Evolutionary conservation across 306 rosid genomes (phyloP), one percentile per base, ranked within the genome.

Genomic region (Alnus rubra): DNA sequence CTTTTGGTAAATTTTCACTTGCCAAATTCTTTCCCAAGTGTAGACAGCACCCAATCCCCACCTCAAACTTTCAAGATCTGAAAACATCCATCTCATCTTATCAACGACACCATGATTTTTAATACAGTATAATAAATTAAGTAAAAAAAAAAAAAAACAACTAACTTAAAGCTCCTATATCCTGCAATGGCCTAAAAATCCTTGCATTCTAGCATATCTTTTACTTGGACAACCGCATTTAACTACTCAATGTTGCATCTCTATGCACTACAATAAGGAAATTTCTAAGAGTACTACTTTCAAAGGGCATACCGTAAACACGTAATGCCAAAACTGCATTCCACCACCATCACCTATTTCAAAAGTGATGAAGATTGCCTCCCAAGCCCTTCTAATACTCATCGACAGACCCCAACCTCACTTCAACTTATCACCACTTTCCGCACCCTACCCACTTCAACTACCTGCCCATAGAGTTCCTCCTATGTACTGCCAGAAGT

Each of bases 401-500:
- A 18, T 55, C 62, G n/a, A 55, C 62, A n/a, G 30, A 55, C 23
- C 62, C 62, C 31, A 55, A 55, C 31, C 62, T n/a, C 62, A 55
- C 31, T 55, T n/a, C 31, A 55, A 7, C 31, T 3, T 18, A 55
- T 18, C 62, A 55, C 31, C 62, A 55, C 31, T 55, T 23, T n/a
- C 62, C 62, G 31, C 62, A 55, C 62, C 62, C 31, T 49, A 49
- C 14, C 53, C 53, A 55, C 62, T 28, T n/a, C 13, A 55, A 19
- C 62, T 55, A 55, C 62, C 62, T n/a, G 31, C 31, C 62, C 31
- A 55, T n/a, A 55, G 62, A 55, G 62, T 55, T 55, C 62, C 62
- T 55, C 62, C 62, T 55, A 9, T 55, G 62, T 55, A 55, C 62
- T 6, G 30, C 62, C n/a, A 31, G 23, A 55, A n/a, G 62, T 55